Base-by-base conservation (phyloP, 805 yeast species). In the Starmerella scarabaei region DNA sequence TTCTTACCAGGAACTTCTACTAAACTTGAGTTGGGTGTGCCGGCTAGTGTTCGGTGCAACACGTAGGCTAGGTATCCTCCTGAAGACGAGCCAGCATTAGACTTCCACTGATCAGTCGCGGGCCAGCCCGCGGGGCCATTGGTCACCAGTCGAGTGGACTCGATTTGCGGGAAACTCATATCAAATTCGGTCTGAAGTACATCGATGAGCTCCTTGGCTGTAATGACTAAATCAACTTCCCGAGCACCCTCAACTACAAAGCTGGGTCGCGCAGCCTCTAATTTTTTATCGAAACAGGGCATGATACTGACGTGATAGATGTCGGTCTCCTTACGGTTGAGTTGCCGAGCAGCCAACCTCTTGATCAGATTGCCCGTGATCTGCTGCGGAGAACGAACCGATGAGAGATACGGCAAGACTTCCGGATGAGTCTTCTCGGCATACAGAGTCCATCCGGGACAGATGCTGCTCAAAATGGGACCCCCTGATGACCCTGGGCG, bases 241-340 rank as follows among this genome's bases (percentile, higher is more conserved):
- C 62, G 58, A 11, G 55, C 57, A 5, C 49, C 55, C n/a, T 39
- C 38, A 2, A 46, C 53, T 16, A 61, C 66, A 38, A 67, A 63
- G 48, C 83, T 94, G 0, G 81, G 77, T 45, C 97, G 68, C 3
- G 94, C 85, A 21, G 95, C 91, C 62, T 91, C 98, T 31, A 86
- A 68, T 59, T 91, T 91, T 62, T 91, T 91, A 59, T 91, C 98
- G 58, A 91, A 91, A 53, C 97, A 88, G 2, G 98, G 97, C 97
- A 88, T 88, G 17, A 91, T 66, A 6, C 91, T 72, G 40, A 91
- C 61, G 57, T 88, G 96, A 55, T 83, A 91, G 0, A 85, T 61
- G 2, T 69, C 52, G 0, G 63, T 54, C 12, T 52, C 41, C 5
- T 49, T 20, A 0, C 59, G 45, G 2, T 55, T 49, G 11, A 64